These are phyloP conservation scores for Fusarium falciforme DNA, from an alignment of 2,329 filamentous ascomycete species.

Conservation along the genomic window DNA sequence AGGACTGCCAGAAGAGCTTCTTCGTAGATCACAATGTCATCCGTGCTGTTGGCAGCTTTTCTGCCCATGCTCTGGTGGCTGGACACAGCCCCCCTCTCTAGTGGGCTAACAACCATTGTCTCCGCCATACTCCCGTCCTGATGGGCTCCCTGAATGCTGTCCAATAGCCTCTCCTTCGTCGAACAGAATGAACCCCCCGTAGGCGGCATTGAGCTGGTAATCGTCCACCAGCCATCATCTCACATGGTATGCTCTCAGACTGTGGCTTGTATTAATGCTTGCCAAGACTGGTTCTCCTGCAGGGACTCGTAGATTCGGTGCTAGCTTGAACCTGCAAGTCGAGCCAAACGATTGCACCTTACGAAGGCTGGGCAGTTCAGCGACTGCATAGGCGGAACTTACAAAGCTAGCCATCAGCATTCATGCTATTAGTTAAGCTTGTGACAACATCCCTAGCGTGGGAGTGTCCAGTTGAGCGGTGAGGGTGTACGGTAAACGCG, in stretches of 20 bases:
- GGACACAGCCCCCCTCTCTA: neutral
- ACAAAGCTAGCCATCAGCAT: neutral
- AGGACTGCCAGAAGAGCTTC: neutral
- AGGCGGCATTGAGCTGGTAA: neutral
- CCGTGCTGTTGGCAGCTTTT: neutral
- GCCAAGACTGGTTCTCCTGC: neutral
- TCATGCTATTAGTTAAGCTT: neutral
- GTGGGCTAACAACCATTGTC: neutral
- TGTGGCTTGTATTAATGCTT: neutral
- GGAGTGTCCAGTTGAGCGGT: neutral
- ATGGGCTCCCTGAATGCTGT: neutral
- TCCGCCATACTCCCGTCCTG: neutral
- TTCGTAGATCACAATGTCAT: neutral
- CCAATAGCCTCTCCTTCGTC: neutral
- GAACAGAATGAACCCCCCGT: neutral
- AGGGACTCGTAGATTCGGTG: neutral
- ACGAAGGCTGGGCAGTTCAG: neutral
- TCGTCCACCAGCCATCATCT: neutral
- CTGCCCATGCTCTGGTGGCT: neutral
- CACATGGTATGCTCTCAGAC: neutral
- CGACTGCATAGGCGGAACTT: neutral
- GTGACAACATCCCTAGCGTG: neutral
- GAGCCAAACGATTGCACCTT: neutral
- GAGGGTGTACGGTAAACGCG: slow-evolving; percentile 14
- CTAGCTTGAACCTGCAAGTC: neutral